Base-by-base conservation (phyloP, 2,329 filamentous ascomycete species). In the Calcarisporium arbuscula region DNA sequence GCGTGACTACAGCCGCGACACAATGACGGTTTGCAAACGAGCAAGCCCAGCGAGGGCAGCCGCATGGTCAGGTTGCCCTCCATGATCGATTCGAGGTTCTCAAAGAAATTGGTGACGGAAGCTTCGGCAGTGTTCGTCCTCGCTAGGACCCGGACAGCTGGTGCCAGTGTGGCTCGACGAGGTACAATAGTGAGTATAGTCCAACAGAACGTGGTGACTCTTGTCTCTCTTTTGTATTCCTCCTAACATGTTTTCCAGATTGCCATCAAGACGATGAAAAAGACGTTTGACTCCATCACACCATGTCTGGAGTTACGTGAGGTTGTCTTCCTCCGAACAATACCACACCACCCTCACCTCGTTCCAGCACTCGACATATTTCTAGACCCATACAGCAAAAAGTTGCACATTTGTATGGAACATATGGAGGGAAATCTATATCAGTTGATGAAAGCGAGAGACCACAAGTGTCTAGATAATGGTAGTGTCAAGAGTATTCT, bases 211-310 rank as follows among this genome's bases (percentile, higher is more conserved):
- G 21, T 25, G 20, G 8, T 6, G 6, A 22, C 20, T 32, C 6
- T 32, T 23, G n/a, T 19, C 21, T 31, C 12, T 15, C 21, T 31
- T 31, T 19, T 6, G 14, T 21, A 7, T 21, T 16, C 17, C 11
- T 32, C 6, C 34, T 48, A 42, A 50, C 42, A 36, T 30, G 26
- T 37, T 37, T 35, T 38, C 27, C 36, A 96, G 92, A 85, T 98
- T 52, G 92, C 92, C 28, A 95, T 98, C 66, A 98, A 98, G 67
- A 96, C 92, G 6, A 98, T 98, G 92, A 98, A 98, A 74, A 98
- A 98, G 76, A 89, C 84, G 0, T 98, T 96, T 52, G 89, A 96
- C 50, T 94, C 86, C 2, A 88, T 95, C 55, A 68, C 77, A 12
- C 84, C 88, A 34, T 98, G 92, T 59, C 66, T 95, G 44, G 92